A percentile compares a stretch with the other conserved stretches of the same genome.
Evolutionary conservation across 371 early-diverging fungal species (phyloP).

Genomic region (Amoeboradix gromovi): DNA sequence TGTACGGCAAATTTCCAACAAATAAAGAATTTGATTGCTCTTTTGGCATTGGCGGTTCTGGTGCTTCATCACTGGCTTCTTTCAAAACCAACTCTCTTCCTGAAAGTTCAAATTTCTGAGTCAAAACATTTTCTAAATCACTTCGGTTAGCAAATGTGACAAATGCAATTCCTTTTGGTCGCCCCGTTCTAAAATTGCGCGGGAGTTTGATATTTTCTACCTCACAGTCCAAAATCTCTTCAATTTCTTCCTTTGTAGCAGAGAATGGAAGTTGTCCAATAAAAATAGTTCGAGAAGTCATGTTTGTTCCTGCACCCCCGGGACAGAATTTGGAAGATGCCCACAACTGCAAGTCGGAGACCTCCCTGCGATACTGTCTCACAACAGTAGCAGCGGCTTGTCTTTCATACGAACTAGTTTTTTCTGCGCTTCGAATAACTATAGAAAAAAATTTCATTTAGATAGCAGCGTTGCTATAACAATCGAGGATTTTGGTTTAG

Average conservation of each 20-base stretch:
- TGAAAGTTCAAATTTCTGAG: neutral
- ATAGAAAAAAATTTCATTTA: no score
- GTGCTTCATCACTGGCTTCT: neutral
- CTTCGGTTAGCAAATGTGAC: neutral
- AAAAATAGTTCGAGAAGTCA: neutral
- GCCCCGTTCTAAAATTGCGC: neutral
- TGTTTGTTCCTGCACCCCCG: no score
- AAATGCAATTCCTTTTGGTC: neutral
- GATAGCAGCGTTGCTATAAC: no score
- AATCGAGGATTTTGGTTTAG: no score
- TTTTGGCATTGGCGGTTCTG: neutral
- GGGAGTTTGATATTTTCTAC: neutral
- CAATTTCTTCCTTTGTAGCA: neutral
- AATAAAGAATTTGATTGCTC: neutral
- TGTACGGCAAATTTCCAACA: neutral
- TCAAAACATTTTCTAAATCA: neutral
- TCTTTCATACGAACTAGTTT: no score
- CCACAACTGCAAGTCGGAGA: no score
- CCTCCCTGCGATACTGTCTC: no score
- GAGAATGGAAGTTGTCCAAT: neutral
- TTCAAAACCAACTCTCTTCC: neutral
- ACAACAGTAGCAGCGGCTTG: no score
- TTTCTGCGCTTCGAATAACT: no score
- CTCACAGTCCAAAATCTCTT: neutral
- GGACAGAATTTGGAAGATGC: no score